These are phyloP conservation scores for Epicoccum nigrum DNA, from an alignment of 2,329 filamentous ascomycete species.

Conservation along the genomic window DNA sequence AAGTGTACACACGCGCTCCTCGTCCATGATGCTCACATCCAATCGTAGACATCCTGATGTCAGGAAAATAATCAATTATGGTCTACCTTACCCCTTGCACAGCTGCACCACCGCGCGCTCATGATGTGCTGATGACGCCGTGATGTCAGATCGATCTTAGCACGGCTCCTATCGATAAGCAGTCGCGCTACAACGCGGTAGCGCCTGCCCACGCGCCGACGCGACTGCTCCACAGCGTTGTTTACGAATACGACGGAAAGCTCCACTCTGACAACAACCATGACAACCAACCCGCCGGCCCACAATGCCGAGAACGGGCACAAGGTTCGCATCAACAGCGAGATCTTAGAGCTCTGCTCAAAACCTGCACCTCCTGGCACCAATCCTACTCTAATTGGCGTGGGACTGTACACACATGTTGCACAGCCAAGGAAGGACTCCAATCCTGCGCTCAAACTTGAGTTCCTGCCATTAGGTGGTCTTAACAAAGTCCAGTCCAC, in stretches of 20 bases:
- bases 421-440: constrained; percentile 7
- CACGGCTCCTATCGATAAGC: constrained; percentile 7
- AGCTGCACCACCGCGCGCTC: constrained; percentile 2
- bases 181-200: neutral
- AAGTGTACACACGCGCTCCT: constrained; percentile 14
- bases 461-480: constrained; percentile 17
- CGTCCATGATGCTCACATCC: constrained; percentile 9
- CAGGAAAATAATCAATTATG: constrained; percentile 21
- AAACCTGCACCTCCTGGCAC: constrained; percentile 1
- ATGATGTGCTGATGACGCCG: constrained; percentile 30
- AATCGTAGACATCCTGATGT: constrained; percentile 37
- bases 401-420: constrained; percentile 38
- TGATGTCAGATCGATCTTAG: constrained; percentile 17
- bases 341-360: constrained; percentile 25
- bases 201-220: neutral
- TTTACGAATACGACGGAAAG: neutral
- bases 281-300: constrained; percentile 6
- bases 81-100: constrained; percentile 20
- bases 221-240: neutral
- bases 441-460: constrained; percentile 4
- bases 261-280: neutral
- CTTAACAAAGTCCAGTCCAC: neutral
- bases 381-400: constrained; percentile 24
- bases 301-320: constrained; percentile 18
- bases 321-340: constrained; percentile 28